Evolutionary conservation across 805 yeast genomes (phyloP).

Genomic region (Schizosaccharomyces japonicus): DNA sequence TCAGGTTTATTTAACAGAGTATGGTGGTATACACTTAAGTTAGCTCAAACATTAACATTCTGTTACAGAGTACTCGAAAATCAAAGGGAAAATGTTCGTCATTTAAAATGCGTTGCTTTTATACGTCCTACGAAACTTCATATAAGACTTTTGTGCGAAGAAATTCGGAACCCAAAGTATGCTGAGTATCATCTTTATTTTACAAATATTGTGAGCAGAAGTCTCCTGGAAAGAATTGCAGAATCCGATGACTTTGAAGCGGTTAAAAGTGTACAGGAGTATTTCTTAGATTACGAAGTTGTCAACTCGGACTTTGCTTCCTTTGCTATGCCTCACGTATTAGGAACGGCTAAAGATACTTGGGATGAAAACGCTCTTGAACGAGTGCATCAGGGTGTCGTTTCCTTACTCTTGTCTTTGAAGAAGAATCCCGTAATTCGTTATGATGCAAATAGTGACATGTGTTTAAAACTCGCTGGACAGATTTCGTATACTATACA

Average conservation of each 20-base stretch:
- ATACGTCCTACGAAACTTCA: constrained; percentile 48
- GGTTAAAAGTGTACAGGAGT: constrained; percentile 50
- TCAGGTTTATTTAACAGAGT: constrained; percentile 65
- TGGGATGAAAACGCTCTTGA: constrained; percentile 28
- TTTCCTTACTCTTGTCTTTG: constrained; percentile 42
- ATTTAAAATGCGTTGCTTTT: constrained; percentile 58
- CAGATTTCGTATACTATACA: constrained; percentile 20
- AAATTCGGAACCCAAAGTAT: constrained; percentile 58
- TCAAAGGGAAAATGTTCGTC: constrained; percentile 25
- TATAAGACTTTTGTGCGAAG: constrained; percentile 35
- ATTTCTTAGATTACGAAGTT: constrained; percentile 63
- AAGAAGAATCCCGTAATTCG: constrained; percentile 59
- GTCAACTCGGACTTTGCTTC: constrained; percentile 46
- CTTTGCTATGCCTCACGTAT: constrained; percentile 18
- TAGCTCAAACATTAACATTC: background rate
- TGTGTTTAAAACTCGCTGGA: constrained; percentile 44
- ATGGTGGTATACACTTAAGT: background rate
- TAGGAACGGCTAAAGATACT: constrained; percentile 19
- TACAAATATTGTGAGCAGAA: constrained; percentile 50
- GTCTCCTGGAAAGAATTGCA: constrained; percentile 64
- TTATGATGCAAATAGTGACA: constrained; percentile 44
- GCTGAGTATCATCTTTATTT: constrained; percentile 52
- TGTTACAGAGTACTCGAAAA: background rate
- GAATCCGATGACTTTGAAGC: constrained; percentile 74
- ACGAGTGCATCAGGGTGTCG: constrained; percentile 22